Evolutionary conservation across 2,329 filamentous ascomycete species (phyloP).

Genomic region (Periglandula ipomoeae): DNA sequence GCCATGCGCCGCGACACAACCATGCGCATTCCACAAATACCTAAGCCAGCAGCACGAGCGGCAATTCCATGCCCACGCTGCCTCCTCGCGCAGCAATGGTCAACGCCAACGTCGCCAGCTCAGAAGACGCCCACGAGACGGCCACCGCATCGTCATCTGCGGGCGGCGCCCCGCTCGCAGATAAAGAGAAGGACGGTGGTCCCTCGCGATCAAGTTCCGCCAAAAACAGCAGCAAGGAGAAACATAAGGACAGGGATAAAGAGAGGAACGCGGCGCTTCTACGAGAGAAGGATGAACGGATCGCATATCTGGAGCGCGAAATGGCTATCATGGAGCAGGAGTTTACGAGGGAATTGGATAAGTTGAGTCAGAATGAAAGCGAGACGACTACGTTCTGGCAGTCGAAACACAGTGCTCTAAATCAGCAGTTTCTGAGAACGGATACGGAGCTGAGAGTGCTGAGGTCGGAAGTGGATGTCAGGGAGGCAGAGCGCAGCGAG

Average conservation of each 20-base stretch:
- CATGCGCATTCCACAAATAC: constrained; percentile 10
- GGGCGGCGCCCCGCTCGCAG: constrained; percentile 22
- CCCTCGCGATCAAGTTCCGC: constrained; percentile 8
- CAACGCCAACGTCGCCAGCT: constrained; percentile 13
- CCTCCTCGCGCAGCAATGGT: constrained; percentile 22
- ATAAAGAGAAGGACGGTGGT: constrained; percentile 18
- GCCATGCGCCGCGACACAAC: constrained; percentile 12
- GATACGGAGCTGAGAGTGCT: constrained; percentile 45
- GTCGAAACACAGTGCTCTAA: constrained; percentile 41
- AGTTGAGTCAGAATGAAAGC: constrained; percentile 43
- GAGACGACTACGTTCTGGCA: constrained; percentile 51
- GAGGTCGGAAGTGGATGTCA: constrained; percentile 37
- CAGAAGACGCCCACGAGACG: constrained; percentile 17
- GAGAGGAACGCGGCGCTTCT: constrained; percentile 16
- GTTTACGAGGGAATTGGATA: constrained; percentile 44
- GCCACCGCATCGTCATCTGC: constrained; percentile 11
- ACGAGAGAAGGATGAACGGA: constrained; percentile 41
- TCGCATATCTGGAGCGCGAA: constrained; percentile 43
- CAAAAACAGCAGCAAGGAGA: constrained; percentile 11
- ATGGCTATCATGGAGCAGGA: constrained; percentile 42
- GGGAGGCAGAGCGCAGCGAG: constrained; percentile 38
- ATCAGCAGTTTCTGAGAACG: constrained; percentile 41
- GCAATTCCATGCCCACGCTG: constrained; percentile 20
- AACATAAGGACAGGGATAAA: constrained; percentile 11
- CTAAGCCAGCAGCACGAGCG: constrained; percentile 13